Percentiles rank a stretch among this genome's conserved stretches.
Conservation (phyloP, 441 rosid species). For the Erysimum cheiri region DNA sequence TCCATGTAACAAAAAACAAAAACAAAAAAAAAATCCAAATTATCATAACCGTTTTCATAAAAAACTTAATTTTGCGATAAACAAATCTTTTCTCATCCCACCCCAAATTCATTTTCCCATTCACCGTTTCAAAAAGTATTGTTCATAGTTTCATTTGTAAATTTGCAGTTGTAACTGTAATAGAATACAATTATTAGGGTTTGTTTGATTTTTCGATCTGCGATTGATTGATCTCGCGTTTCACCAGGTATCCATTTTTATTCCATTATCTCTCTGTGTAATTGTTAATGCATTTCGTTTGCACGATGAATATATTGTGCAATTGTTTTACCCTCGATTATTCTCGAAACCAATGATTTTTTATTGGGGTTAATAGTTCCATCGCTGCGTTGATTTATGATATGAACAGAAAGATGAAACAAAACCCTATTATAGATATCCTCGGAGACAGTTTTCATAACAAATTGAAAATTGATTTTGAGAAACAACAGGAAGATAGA, state of each 20-base stretch:
- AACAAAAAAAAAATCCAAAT: background rate
- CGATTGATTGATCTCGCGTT: constrained; percentile 22
- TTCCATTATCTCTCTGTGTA: background rate
- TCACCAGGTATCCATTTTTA: constrained; percentile 35
- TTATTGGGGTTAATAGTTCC: background rate
- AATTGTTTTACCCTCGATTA: constrained; percentile 8
- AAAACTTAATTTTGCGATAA: background rate
- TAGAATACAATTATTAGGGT: constrained; percentile 10
- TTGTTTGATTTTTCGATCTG: constrained; percentile 11
- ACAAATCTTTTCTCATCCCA: background rate
- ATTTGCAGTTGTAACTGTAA: constrained; percentile 10
- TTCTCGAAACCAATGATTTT: background rate
- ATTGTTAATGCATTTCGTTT: constrained; percentile 7
- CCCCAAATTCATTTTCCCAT: constrained; percentile 6
- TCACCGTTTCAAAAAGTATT: constrained; percentile 17
- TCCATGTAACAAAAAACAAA: background rate
- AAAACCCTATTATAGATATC: background rate
- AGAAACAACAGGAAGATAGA: background rate
- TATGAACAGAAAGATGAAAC: constrained; percentile 2
- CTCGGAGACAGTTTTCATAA: background rate
- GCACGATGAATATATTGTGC: background rate
- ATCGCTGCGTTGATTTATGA: background rate
- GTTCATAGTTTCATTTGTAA: constrained; percentile 12
- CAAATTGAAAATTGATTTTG: background rate
- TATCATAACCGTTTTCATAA: constrained; percentile 14